phyloP scores from a whole-genome alignment of 1,284 basidiomycete species.

The Mrakiaceae sp. region DNA sequence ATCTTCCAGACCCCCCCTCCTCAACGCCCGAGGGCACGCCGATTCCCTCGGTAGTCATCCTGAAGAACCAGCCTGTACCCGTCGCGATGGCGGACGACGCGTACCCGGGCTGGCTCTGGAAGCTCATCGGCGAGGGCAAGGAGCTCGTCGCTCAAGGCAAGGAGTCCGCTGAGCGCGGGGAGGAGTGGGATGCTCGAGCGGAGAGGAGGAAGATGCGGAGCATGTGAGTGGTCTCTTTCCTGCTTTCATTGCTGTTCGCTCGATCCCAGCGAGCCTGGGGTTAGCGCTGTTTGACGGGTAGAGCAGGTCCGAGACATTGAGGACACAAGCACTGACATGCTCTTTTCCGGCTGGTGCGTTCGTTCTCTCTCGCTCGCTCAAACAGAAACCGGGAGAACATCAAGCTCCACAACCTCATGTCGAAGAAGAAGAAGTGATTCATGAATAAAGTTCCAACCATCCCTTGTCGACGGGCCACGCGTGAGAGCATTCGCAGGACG shows the following conservation, averaged over 20 bases:
- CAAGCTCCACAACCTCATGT: background rate
- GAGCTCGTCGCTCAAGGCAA: background rate
- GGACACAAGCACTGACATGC: background rate
- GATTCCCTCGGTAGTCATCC: conserved; percentile 29
- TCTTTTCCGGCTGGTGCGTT: background rate
- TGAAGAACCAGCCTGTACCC: conserved; percentile 30
- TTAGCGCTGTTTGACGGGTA: too few species aligned
- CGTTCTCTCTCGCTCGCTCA: background rate
- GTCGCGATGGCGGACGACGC: conserved; percentile 29
- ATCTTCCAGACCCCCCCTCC: conserved; percentile 7
- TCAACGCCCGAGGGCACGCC: conserved; percentile 20
- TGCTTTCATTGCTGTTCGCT: too few species aligned
- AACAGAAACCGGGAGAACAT: background rate
- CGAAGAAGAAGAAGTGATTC: too few species aligned
- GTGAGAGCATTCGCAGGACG: too few species aligned
- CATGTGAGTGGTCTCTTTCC: background rate
- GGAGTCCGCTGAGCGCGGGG: background rate
- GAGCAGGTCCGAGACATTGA: too few species aligned
- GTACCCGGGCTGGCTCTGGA: conserved; percentile 34
- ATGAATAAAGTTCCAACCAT: too few species aligned
- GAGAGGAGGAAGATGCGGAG: background rate
- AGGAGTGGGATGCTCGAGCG: background rate
- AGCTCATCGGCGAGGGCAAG: conserved; percentile 23
- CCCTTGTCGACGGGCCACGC: too few species aligned
- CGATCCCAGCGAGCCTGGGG: too few species aligned